phyloP scores from a whole-genome alignment of 805 yeast genomes.

The Teunomyces kruisii region DNA sequence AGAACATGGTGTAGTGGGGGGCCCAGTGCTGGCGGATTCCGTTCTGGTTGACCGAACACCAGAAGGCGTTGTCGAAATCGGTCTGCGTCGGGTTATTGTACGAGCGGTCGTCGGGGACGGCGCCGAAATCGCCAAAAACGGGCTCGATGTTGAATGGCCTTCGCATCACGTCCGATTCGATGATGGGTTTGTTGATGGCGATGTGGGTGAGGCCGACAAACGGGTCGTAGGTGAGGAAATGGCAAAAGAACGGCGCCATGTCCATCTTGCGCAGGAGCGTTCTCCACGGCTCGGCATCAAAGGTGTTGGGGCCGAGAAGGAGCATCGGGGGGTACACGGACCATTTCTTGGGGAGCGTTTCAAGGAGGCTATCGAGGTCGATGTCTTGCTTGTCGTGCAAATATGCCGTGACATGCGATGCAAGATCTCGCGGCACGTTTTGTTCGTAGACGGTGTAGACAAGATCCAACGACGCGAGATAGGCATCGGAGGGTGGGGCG shows the following conservation, averaged over 20 bases:
- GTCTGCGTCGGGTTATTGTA: constrained; percentile 9
- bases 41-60: constrained; percentile 73
- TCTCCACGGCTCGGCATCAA: constrained; percentile 39
- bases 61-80: constrained; percentile 57
- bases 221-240: constrained; percentile 9
- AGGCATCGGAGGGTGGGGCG: neutral
- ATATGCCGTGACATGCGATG: neutral
- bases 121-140: constrained; percentile 67
- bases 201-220: constrained; percentile 49
- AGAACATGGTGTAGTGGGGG: constrained; percentile 82
- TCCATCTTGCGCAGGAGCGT: constrained; percentile 10
- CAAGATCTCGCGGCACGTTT: neutral
- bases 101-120: constrained; percentile 26
- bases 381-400: neutral
- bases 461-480: neutral
- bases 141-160: constrained; percentile 63
- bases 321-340: constrained; percentile 68
- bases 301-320: constrained; percentile 51
- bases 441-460: neutral
- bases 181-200: constrained; percentile 72
- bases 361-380: neutral
- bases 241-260: constrained; percentile 14
- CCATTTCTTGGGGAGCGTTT: constrained; percentile 51
- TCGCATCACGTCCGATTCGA: constrained; percentile 54
- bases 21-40: constrained; percentile 82